Conservation (phyloP, 2,329 filamentous ascomycete species). For the Scortechinia acanthostroma region DNA sequence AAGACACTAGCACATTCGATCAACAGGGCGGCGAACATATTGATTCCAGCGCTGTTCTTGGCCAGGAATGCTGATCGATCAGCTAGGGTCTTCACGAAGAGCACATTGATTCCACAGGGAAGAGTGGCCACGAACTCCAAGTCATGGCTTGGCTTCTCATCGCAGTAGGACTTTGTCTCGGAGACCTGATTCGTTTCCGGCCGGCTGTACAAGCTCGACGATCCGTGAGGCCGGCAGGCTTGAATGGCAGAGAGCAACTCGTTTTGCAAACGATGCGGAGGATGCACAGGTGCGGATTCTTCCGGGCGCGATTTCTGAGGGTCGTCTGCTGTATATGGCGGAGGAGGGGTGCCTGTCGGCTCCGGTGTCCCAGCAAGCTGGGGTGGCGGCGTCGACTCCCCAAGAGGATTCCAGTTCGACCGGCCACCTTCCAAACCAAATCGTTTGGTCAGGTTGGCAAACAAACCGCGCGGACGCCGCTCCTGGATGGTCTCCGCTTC, state of each 20-base stretch:
- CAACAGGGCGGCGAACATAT: slow-evolving; percentile 43
- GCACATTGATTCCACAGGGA: slow-evolving; percentile 45
- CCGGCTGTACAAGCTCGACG: slow-evolving; percentile 42
- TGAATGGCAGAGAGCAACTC: slow-evolving; percentile 50
- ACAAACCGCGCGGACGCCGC: background rate
- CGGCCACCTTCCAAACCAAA: background rate
- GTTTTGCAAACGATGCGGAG: slow-evolving; percentile 21
- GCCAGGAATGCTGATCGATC: slow-evolving; percentile 37
- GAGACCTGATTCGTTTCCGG: slow-evolving; percentile 47
- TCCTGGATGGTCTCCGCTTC: background rate
- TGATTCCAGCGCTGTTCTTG: slow-evolving; percentile 36
- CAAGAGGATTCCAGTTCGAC: background rate
- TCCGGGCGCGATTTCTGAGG: slow-evolving; percentile 1
- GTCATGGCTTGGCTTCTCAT: slow-evolving; percentile 48
- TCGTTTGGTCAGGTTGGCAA: background rate
- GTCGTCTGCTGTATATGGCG: slow-evolving; percentile 3
- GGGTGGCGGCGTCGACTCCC: background rate
- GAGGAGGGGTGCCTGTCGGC: too few relatives aligned
- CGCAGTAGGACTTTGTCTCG: slow-evolving; percentile 58
- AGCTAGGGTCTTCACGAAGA: slow-evolving; percentile 33
- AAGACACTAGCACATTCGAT: slow-evolving; percentile 48
- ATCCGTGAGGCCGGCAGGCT: slow-evolving; percentile 51
- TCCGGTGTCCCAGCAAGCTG: too few relatives aligned
- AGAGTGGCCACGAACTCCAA: slow-evolving; percentile 43
- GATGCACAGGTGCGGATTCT: slow-evolving; percentile 12